Conservation (phyloP, 2,329 filamentous ascomycete genomes). For the Xylariaceae sp. region DNA sequence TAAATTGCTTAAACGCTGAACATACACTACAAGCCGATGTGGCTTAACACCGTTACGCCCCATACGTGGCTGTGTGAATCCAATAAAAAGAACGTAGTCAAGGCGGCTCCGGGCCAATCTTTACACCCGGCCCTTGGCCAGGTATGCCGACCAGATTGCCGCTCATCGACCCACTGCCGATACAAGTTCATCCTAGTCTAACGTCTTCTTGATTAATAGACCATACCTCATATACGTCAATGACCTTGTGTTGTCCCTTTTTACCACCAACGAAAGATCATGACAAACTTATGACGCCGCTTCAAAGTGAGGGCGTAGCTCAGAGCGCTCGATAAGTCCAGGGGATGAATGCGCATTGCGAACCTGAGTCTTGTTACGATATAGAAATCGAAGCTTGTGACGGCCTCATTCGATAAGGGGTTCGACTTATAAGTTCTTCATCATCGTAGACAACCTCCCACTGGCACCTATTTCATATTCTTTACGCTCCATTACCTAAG, state of each 20-base stretch:
- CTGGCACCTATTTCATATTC: neutral
- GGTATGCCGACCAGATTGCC: slow-evolving; percentile 25
- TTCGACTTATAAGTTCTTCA: slow-evolving; percentile 12
- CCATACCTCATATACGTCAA: neutral
- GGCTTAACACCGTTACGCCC: slow-evolving; percentile 5
- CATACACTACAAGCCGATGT: no score
- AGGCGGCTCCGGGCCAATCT: slow-evolving; percentile 16
- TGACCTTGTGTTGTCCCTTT: neutral
- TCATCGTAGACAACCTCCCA: neutral
- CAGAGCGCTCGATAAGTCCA: neutral
- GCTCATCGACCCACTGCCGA: slow-evolving; percentile 15
- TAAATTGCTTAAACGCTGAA: no score
- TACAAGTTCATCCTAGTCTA: neutral
- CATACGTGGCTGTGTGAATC: no score
- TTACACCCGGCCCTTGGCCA: slow-evolving; percentile 20
- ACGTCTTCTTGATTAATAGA: neutral
- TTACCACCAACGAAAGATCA: neutral
- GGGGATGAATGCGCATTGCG: neutral
- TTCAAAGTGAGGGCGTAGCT: slow-evolving; percentile 12
- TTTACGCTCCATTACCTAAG: neutral
- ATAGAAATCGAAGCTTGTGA: slow-evolving; percentile 8
- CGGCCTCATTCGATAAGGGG: slow-evolving; percentile 4
- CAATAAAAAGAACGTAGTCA: neutral
- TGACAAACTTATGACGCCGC: neutral
- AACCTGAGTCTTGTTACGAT: slow-evolving; percentile 7